Base-by-base conservation (phyloP, 352 stramenopile genomes). In the Globisporangium spinosum region DNA sequence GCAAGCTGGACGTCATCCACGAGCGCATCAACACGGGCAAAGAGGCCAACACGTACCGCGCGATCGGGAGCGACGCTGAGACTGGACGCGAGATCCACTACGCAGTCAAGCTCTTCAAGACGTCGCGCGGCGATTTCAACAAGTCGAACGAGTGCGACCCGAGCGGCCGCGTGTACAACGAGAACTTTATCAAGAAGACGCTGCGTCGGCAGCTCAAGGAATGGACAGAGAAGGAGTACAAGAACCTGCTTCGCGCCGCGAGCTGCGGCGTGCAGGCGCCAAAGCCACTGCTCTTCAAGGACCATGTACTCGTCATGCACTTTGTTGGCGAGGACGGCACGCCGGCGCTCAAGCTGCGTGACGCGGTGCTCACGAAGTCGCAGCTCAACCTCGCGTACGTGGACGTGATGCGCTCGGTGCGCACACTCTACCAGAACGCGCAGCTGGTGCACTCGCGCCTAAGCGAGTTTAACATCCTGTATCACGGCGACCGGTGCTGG, bases 101-200 rank as follows among this genome's bases (percentile, higher is more conserved):
- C 55, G 72, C 71, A 7, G 77, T 87, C 72, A 93, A 95, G 77
- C 77, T 95, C 53, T 90, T 93, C 77, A 93, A 92, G 71, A 82
- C 75, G 2, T 76, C 73, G 49, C 69, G 81, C 25, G 76, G 67
- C 3, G 84, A 89, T 53, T 86, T 82, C 58, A 68, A 69, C 29
- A 85, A 83, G 43, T 68, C 69, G 63, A 76, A 78, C 43, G 65
- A 82, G 55, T 79, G 82, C 66, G 83, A 89, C 54, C 65, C 77
- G 63, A 74, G 70, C 12, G 83, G 82, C 23, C 77, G 83, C 54
- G 59, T 76, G 23, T 86, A 87, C 61, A 80, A 82, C 45, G 64
- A 79, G 49, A 82, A 79, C 5, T 82, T 83, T 54, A 73, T 89
- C 73, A 82, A 76, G 66, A 83, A 91, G 66, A 79, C 68, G 47